Percentiles rank a stretch among this genome's conserved stretches.
Evolutionary conservation across 306 rosid genomes (phyloP).

Genomic region (Quercus engelmannii): DNA sequence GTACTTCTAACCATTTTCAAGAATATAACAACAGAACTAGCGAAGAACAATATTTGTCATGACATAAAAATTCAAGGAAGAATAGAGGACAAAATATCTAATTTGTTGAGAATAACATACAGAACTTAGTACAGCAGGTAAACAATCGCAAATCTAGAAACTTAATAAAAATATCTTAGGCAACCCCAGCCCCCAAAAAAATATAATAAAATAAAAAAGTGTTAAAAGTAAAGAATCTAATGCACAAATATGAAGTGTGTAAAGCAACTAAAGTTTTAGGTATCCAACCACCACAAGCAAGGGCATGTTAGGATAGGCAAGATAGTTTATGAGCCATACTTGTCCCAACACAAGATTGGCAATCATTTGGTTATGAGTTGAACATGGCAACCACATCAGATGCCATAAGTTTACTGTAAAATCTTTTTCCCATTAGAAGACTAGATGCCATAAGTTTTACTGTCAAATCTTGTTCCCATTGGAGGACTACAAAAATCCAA

Average conservation of each 20-base stretch:
- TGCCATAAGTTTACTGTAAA: background rate
- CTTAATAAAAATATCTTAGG: background rate
- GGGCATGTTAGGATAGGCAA: background rate
- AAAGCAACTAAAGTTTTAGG: background rate
- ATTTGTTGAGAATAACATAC: too few species aligned
- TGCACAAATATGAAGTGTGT: background rate
- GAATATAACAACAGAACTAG: too few species aligned
- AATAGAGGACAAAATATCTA: background rate
- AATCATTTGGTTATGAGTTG: background rate
- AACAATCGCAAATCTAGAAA: background rate
- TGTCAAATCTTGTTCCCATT: background rate
- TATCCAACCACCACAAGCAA: background rate
- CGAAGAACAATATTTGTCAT: background rate
- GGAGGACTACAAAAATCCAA: background rate
- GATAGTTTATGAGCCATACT: background rate
- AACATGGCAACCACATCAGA: background rate
- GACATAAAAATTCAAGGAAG: background rate
- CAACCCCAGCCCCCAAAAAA: background rate
- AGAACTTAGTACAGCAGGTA: background rate
- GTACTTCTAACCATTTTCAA: background rate
- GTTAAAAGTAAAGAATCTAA: background rate
- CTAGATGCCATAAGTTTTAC: background rate
- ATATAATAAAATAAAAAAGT: background rate
- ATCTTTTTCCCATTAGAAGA: background rate
- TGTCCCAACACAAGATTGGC: background rate